phyloP scores from a whole-genome alignment of 2,329 filamentous ascomycete species.

The Venturiaceae sp. region DNA sequence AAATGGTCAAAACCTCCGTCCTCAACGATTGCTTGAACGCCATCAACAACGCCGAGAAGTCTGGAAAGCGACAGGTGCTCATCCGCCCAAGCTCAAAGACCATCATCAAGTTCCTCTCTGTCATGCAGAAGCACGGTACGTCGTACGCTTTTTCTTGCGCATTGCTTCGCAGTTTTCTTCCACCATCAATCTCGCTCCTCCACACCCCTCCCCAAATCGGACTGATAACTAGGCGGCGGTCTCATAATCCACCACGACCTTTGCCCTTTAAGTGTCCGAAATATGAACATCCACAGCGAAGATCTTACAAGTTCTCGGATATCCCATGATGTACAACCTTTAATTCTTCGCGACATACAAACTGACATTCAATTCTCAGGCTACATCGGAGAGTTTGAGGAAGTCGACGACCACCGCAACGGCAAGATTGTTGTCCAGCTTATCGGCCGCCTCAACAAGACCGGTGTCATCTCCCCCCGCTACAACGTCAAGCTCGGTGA shows the following conservation, averaged over 20 bases:
- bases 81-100: conserved; percentile 99
- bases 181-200: conserved; percentile 7
- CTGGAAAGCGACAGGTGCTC: conserved; percentile 97
- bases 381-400: conserved; percentile 99
- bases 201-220: conserved; percentile 49
- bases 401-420: conserved; percentile 98
- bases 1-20: conserved; percentile 98
- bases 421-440: conserved; percentile 99
- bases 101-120: conserved; percentile 97
- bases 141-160: conserved; percentile 20
- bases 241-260: conserved; percentile 68
- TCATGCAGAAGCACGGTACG: conserved; percentile 99
- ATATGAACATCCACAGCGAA: conserved; percentile 65
- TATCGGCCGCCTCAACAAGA: conserved; percentile 99
- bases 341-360: conserved; percentile 83
- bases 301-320: conserved; percentile 97
- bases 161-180: not conserved
- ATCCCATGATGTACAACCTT: conserved; percentile 76
- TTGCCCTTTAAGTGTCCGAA: conserved; percentile 99
- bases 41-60: conserved; percentile 99
- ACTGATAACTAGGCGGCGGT: conserved; percentile 99
- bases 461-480: conserved; percentile 96
- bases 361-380: conserved; percentile 54
- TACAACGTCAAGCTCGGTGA: conserved; percentile 98
- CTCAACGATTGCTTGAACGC: conserved; percentile 96